phyloP scores from a whole-genome alignment of 768 basidiomycete genomes.

The Termitomyces sp. region DNA sequence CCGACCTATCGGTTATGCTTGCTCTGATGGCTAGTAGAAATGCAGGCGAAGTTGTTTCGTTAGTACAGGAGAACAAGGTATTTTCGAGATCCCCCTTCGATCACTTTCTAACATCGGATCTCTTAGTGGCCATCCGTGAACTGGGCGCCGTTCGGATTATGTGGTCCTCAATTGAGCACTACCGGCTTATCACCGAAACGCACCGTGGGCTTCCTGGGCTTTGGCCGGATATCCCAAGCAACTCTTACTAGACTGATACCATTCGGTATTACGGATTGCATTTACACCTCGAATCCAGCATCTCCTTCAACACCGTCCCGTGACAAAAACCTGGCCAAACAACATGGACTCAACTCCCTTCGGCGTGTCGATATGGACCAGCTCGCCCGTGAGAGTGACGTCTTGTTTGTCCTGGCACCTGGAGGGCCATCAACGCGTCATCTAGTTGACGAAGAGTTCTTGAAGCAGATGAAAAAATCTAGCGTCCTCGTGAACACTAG shows the following conservation, averaged over 20 bases:
- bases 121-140: slow-evolving; percentile 72
- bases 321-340: slow-evolving; percentile 29
- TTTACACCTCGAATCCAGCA: slow-evolving; percentile 63
- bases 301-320: slow-evolving; percentile 45
- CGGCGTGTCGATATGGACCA: slow-evolving; percentile 59
- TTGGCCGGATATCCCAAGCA: slow-evolving; percentile 90
- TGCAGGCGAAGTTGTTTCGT: slow-evolving; percentile 53
- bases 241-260: slow-evolving; percentile 75
- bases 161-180: slow-evolving; percentile 77
- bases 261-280: slow-evolving; percentile 73
- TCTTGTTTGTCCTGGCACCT: slow-evolving; percentile 81
- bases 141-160: slow-evolving; percentile 84
- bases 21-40: slow-evolving; percentile 92
- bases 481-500: slow-evolving; percentile 83
- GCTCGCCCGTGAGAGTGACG: slow-evolving; percentile 77
- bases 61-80: slow-evolving; percentile 73
- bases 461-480: slow-evolving; percentile 82
- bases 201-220: slow-evolving; percentile 89
- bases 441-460: slow-evolving; percentile 66
- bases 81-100: slow-evolving; percentile 16
- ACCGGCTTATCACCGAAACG: slow-evolving; percentile 45
- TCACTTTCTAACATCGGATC: background rate
- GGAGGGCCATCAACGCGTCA: slow-evolving; percentile 71
- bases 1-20: slow-evolving; percentile 88
- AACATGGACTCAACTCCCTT: slow-evolving; percentile 38